Base-by-base conservation (phyloP, 2,329 filamentous ascomycete genomes). In the Arthrobotrys entomopaga region DNA sequence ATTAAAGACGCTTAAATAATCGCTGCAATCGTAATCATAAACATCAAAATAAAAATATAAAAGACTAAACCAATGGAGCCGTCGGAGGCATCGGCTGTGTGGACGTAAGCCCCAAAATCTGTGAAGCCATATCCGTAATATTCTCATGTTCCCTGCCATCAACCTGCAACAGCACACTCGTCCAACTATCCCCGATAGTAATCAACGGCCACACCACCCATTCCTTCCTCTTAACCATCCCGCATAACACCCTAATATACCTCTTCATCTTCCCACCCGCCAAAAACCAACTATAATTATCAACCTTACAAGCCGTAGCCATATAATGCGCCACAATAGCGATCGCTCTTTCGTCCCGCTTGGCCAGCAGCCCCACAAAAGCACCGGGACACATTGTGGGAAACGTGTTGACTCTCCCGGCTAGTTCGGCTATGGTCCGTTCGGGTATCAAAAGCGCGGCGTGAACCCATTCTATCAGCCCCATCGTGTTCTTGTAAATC, bases 161-260 rank as follows among this genome's bases (percentile, higher is more conserved):
- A n/a, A 67, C 70, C 38, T 74, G 70, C 19, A 74, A 20, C 5
- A 74, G 63, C 43, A 64, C 70, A 52, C 70, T 74, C 38, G 70
- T 74, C 70, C 70, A 74, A 38, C 63, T 74, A 49, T 74, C 70
- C 16, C 70, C 70, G n/a, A 74, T 74, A 13, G 70, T 74, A 59
- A 74, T 74, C 63, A 74, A 52, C 46, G 70, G 70, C 70, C 70
- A 74, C 5, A 74, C 70, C 0, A 74, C 70, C 70, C 70, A 74
- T 22, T 74, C 70, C 43, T 74, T 74, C 43, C 63, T 20, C 49
- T 34, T 57, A 4, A 74, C 70, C 70, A 74, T 74, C 13, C 70
- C 57, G 34, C 70, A 74, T 20, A 74, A n/a, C 43, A 74, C 70
- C 7, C 70, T 50, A 8, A 74, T 65, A 20, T 74, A 74, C 38